A percentile compares a stretch with the other conserved stretches of the same genome.
Evolutionary conservation across 2,329 filamentous ascomycete genomes (phyloP).

Genomic region (Mariannaea elegans): DNA sequence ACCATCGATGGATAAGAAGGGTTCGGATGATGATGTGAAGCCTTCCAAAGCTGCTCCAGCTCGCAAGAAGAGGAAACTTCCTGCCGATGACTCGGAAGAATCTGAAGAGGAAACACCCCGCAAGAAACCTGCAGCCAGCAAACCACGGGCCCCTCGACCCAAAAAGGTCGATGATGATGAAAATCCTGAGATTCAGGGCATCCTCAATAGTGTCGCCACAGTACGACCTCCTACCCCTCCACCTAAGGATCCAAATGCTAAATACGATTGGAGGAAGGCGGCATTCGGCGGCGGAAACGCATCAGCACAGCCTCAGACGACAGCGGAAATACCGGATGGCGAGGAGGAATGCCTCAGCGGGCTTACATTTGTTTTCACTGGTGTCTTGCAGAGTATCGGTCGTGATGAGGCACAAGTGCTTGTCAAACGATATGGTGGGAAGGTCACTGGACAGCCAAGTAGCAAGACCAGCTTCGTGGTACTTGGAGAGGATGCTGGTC

Average conservation of each 20-base stretch:
- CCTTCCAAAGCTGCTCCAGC: conserved; percentile 41
- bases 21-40: conserved; percentile 40
- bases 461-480: conserved; percentile 95
- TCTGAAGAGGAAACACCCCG: conserved; percentile 68
- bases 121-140: conserved; percentile 68
- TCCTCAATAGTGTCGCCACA: conserved; percentile 86
- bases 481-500: conserved; percentile 88
- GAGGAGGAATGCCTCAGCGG: conserved; percentile 90
- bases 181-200: conserved; percentile 77
- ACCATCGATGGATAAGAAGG: conserved; percentile 30
- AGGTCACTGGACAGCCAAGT: conserved; percentile 85
- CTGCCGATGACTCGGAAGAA: conserved; percentile 61
- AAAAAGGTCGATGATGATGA: conserved; percentile 75
- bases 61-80: conserved; percentile 67
- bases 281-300: conserved; percentile 66
- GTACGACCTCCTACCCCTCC: conserved; percentile 87
- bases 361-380: conserved; percentile 94
- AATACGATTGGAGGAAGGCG: conserved; percentile 81
- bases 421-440: conserved; percentile 94
- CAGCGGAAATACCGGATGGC: conserved; percentile 80
- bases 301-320: conserved; percentile 67
- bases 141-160: conserved; percentile 64
- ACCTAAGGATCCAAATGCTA: conserved; percentile 71
- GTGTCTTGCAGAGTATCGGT: conserved; percentile 80
- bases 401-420: conserved; percentile 86